Evolutionary conservation across 208 protist species (phyloP).

Genomic region (Leishmania major): DNA sequence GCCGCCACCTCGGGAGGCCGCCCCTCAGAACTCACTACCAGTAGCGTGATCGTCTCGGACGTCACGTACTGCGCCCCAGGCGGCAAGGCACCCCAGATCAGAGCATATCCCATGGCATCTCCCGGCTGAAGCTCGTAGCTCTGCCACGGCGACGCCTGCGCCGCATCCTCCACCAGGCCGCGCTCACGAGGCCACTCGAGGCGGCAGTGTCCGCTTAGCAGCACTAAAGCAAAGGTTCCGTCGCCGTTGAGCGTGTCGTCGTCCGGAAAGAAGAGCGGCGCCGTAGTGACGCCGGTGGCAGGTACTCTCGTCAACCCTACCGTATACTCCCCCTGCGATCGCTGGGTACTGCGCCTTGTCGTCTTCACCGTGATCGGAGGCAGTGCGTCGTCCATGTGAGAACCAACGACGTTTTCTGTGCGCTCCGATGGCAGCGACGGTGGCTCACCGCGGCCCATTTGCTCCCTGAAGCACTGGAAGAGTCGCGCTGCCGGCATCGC

Average conservation of each 20-base stretch:
- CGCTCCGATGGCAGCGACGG: slow-evolving; percentile 19
- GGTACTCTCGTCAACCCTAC: not conserved
- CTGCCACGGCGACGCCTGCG: slow-evolving; percentile 32
- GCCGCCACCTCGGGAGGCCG: slow-evolving; percentile 20
- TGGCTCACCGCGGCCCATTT: slow-evolving; percentile 22
- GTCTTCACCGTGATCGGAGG: not conserved
- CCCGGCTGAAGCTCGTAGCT: slow-evolving; percentile 52
- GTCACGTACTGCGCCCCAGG: slow-evolving; percentile 58
- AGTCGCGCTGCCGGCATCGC: slow-evolving; percentile 20
- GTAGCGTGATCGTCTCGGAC: slow-evolving; percentile 45
- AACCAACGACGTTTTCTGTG: too few species aligned
- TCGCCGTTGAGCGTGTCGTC: not conserved
- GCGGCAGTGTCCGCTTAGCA: slow-evolving; percentile 42
- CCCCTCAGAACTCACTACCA: slow-evolving; percentile 27
- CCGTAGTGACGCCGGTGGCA: not conserved
- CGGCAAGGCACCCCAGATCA: slow-evolving; percentile 54
- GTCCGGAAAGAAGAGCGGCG: not conserved
- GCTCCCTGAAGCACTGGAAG: slow-evolving; percentile 22
- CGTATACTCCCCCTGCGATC: not conserved
- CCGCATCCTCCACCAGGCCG: slow-evolving; percentile 24
- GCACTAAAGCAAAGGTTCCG: slow-evolving; percentile 30
- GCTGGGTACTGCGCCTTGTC: not conserved
- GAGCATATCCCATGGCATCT: slow-evolving; percentile 57
- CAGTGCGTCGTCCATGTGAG: not conserved
- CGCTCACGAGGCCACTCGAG: slow-evolving; percentile 27